Percentiles rank a stretch among this genome's conserved stretches.
Conservation (phyloP, 1,139 yeast genomes). For the Pichia sp. region DNA sequence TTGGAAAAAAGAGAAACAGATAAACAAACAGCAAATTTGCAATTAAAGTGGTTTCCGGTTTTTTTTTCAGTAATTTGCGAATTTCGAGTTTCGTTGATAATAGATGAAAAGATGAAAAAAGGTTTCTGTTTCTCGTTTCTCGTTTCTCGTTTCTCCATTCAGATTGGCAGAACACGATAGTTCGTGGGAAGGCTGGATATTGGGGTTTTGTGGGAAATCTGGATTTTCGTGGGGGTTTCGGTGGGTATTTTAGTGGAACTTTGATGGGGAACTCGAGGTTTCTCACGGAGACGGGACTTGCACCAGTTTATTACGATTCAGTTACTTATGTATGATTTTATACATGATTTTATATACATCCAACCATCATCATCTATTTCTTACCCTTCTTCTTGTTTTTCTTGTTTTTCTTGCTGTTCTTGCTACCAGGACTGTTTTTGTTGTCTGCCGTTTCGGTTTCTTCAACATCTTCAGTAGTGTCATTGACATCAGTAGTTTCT, state of each 20-base stretch:
- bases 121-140: neutral
- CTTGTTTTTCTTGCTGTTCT: conserved; percentile 4
- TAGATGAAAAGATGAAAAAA: neutral
- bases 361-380: conserved; percentile 1
- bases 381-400: conserved; percentile 14
- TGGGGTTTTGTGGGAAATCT: neutral
- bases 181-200: neutral
- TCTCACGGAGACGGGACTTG: too few species aligned
- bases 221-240: too few species aligned
- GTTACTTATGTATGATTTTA: neutral
- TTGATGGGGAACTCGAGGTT: too few species aligned
- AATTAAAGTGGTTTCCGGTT: neutral
- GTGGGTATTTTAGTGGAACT: too few species aligned
- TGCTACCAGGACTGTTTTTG: neutral
- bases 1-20: neutral
- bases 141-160: too few species aligned
- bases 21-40: neutral
- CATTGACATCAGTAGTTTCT: conserved; percentile 3
- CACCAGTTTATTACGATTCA: neutral
- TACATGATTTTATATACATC: neutral
- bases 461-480: neutral
- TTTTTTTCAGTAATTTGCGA: neutral
- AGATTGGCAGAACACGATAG: neutral
- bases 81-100: neutral
- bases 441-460: neutral